Evolutionary conservation across 1,284 basidiomycete species (phyloP).

Genomic region (Cryptococcus sp.): DNA sequence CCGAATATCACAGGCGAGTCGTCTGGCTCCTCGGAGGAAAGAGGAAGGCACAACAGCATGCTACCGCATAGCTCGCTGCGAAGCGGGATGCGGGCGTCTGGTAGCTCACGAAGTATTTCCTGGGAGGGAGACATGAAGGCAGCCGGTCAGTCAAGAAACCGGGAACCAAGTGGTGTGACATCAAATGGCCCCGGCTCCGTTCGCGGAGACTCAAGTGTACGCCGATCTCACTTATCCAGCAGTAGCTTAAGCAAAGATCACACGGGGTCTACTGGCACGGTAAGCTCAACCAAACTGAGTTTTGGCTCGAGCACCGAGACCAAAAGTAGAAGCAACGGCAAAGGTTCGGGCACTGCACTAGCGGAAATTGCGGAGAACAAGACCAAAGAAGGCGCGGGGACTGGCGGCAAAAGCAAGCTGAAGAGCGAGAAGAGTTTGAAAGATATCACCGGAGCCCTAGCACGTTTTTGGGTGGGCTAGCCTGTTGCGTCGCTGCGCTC

Average conservation of each 20-base stretch:
- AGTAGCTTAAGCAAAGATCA: slow-evolving; percentile 10
- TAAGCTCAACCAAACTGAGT: slow-evolving; percentile 23
- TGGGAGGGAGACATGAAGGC: slow-evolving; percentile 13
- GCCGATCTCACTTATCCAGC: slow-evolving; percentile 12
- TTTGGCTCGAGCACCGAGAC: slow-evolving; percentile 19
- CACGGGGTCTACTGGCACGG: slow-evolving; percentile 10
- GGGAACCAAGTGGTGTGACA: too few species aligned
- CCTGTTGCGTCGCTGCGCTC: background rate
- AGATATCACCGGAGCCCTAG: slow-evolving; percentile 39
- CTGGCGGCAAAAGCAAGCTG: slow-evolving; percentile 22
- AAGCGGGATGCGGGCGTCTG: slow-evolving; percentile 8
- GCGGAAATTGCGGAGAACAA: slow-evolving; percentile 2
- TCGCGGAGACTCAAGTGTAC: background rate
- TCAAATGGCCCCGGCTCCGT: background rate
- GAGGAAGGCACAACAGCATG: slow-evolving; percentile 6
- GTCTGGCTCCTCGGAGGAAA: slow-evolving; percentile 5
- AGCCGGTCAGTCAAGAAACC: background rate
- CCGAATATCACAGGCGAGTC: slow-evolving; percentile 11
- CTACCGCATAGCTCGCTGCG: slow-evolving; percentile 8
- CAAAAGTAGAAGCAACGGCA: slow-evolving; percentile 8
- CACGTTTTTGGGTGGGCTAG: slow-evolving; percentile 50
- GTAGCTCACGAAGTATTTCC: slow-evolving; percentile 21
- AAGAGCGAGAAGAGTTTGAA: slow-evolving; percentile 42
- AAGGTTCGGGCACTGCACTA: background rate
- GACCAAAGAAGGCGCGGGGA: slow-evolving; percentile 17